Base-by-base conservation (phyloP, 345 rosid species). In the Gossypium ekmanianum region DNA sequence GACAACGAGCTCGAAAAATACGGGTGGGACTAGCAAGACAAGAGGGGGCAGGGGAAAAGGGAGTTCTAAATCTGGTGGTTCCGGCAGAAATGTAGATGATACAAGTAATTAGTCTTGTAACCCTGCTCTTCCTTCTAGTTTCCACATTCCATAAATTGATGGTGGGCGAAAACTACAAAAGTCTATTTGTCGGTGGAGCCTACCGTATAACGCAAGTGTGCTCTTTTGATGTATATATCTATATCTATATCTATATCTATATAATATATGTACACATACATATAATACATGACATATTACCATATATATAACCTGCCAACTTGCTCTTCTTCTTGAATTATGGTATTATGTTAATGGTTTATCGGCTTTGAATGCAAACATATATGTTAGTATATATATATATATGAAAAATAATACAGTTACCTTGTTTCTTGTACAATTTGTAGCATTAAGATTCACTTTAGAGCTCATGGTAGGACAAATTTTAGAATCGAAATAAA, bases 31-130 rank as follows among this genome's bases (percentile, higher is more conserved):
- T 68, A 91, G 86, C 80, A 85, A 87, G 52, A 48, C 52, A 52
- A 88, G 79, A 84, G 78, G 86, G 70, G 84, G 84, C 41, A 82
- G 73, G 72, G 87, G 83, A 18, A 88, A 61, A 85, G 83, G 94
- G 74, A 84, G 80, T 68, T 55, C 78, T 70, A 88, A 77, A 80
- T 26, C 69, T 52, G 86, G 88, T 71, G 84, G 63, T 72, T 52
- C 57, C 18, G 11, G 86, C 82, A 82, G 71, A 80, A 82, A 68
- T 62, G 61, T 68, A 11, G 88, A 85, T 69, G 89, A 83, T 27
- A 8, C 77, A 2, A 62, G 74, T 45, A 82, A 74, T 18, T 86
- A 79, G 77, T 80, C 79, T 45, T 43, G 69, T 71, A 51, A 51
- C 86, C 86, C 51, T 78, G 77, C 62, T 87, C 92, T 80, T 85